phyloP scores from a whole-genome alignment of 2,329 filamentous ascomycete species.

The Cladophialophora exuberans region DNA sequence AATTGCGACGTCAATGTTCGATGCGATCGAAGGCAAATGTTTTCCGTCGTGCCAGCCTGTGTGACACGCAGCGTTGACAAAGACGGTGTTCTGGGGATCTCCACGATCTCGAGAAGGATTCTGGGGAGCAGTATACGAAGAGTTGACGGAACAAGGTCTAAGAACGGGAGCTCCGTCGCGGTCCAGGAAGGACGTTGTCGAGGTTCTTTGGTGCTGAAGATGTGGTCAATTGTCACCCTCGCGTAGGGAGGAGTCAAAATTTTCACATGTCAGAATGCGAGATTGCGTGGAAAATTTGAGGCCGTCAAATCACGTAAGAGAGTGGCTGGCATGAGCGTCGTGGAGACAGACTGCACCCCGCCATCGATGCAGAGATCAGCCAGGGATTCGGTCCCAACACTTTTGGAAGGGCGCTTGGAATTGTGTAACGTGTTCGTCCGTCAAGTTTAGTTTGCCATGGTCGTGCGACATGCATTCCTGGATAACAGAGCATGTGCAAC shows the following conservation, averaged over 20 bases:
- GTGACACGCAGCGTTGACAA: too few species aligned
- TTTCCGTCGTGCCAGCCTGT: too few species aligned
- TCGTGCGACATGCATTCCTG: background rate
- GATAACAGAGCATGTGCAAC: conserved; percentile 17
- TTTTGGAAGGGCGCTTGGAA: conserved; percentile 5
- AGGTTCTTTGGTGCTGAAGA: background rate
- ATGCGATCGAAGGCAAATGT: background rate
- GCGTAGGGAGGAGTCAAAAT: background rate
- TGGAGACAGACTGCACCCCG: conserved; percentile 22
- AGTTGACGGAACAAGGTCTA: background rate
- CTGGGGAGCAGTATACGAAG: background rate
- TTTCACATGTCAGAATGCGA: conserved; percentile 19
- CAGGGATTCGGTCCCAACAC: conserved; percentile 19
- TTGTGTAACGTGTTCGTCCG: conserved; percentile 12
- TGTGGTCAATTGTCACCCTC: background rate
- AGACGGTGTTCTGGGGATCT: conserved; percentile 16
- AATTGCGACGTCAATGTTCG: background rate
- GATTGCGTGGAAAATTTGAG: conserved; percentile 14
- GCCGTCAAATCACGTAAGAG: conserved; percentile 9
- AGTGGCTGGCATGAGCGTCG: background rate
- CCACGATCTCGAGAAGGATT: conserved; percentile 5
- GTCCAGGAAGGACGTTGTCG: background rate
- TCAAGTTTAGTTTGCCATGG: conserved; percentile 1
- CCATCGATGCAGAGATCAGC: conserved; percentile 18
- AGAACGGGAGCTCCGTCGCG: background rate